These are phyloP conservation scores for Penicillium oxalicum DNA, from an alignment of 2,329 filamentous ascomycete genomes.

Conservation along the genomic window DNA sequence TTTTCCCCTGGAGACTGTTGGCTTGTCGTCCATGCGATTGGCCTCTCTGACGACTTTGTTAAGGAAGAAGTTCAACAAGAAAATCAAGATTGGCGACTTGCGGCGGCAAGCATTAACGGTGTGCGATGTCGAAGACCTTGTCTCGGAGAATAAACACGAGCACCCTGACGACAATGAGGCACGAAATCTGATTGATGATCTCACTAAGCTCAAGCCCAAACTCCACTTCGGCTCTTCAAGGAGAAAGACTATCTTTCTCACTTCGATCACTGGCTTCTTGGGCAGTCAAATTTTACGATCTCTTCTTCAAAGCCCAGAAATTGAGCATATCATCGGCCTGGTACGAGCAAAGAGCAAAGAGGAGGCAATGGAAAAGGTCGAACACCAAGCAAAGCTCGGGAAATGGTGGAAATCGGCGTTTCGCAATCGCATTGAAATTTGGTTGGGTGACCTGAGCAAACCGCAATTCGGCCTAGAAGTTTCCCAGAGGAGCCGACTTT, in stretches of 20 bases:
- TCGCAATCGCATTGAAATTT: conserved; percentile 4
- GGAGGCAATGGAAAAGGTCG: not conserved
- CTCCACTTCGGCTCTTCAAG: too few species aligned
- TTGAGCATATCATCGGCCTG: not conserved
- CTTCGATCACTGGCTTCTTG: not conserved
- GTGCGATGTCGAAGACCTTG: not conserved
- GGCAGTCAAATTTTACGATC: not conserved
- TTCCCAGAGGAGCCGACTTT: conserved; percentile 1
- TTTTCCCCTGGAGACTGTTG: conserved; percentile 1
- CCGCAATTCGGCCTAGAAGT: conserved; percentile 4
- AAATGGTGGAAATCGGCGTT: conserved; percentile 1
- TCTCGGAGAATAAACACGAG: not conserved
- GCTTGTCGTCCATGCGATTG: conserved; percentile 1
- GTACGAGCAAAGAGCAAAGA: not conserved
- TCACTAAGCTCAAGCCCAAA: too few species aligned
- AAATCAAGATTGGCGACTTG: not conserved
- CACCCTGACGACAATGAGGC: too few species aligned
- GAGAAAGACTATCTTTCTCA: not conserved
- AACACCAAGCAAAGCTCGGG: not conserved
- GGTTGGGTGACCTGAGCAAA: conserved; percentile 5
- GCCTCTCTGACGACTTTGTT: not conserved
- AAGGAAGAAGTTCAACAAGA: not conserved
- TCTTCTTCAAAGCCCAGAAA: not conserved
- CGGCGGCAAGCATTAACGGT: not conserved
- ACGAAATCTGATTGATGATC: too few species aligned